phyloP scores from a whole-genome alignment of 371 early-diverging fungal genomes.

The Mortierella sp. region DNA sequence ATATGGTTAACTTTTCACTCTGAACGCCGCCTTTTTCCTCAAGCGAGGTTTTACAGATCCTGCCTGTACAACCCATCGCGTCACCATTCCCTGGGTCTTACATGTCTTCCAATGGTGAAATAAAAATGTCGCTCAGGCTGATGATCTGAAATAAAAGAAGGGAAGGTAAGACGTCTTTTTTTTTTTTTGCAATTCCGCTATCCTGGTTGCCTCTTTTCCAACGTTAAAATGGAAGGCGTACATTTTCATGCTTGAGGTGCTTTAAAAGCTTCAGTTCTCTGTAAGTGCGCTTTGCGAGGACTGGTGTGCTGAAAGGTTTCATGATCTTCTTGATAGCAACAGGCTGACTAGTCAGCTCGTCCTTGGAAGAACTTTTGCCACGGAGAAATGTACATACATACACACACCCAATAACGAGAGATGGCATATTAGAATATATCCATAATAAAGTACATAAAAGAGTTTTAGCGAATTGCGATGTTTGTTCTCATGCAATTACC shows the following conservation, averaged over 20 bases:
- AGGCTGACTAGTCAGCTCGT: constrained; percentile 81
- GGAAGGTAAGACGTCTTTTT: not conserved
- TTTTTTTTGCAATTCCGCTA: not conserved
- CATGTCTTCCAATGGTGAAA: constrained; percentile 93
- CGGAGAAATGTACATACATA: not conserved
- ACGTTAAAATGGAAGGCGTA: constrained; percentile 29
- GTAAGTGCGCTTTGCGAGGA: constrained; percentile 93
- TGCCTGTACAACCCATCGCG: not conserved
- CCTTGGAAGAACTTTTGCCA: constrained; percentile 84
- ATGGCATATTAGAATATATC: not conserved
- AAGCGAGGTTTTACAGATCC: not conserved
- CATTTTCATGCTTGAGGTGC: constrained; percentile 90
- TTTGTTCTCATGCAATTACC: constrained; percentile 63
- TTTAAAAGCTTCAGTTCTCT: constrained; percentile 94
- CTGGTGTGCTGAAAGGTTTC: constrained; percentile 93
- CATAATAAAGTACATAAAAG: not conserved
- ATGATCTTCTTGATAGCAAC: constrained; percentile 97
- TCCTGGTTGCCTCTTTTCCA: not conserved
- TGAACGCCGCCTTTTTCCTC: not conserved
- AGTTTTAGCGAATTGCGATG: no score
- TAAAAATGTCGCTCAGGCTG: constrained; percentile 89
- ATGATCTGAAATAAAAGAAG: constrained; percentile 70
- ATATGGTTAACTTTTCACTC: not conserved
- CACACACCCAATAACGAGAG: not conserved
- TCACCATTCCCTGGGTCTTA: constrained; percentile 43